Evolutionary conservation across 768 basidiomycete genomes (phyloP).

Genomic region (Termitomyces sp.): DNA sequence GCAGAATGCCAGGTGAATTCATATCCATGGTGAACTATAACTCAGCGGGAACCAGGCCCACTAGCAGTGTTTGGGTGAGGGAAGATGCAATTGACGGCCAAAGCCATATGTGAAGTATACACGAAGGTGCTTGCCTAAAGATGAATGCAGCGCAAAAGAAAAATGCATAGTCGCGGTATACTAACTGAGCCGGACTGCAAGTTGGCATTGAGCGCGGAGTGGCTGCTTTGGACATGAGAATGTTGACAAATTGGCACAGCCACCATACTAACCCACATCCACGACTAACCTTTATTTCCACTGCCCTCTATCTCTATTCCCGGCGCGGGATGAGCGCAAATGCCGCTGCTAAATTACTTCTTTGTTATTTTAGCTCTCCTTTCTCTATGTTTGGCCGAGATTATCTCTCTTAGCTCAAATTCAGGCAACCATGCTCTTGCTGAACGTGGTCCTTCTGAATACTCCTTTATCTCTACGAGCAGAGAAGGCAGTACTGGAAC

Average conservation of each 20-base stretch:
- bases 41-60: too few species aligned
- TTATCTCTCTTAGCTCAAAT: constrained; percentile 22
- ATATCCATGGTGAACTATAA: not conserved
- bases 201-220: not conserved
- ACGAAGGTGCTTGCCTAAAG: not conserved
- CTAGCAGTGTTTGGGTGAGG: too few species aligned
- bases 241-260: not conserved
- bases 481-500: constrained; percentile 15
- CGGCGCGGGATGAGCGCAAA: constrained; percentile 26
- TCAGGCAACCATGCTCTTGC: constrained; percentile 22
- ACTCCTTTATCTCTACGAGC: constrained; percentile 15
- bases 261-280: constrained; percentile 3
- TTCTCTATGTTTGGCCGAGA: constrained; percentile 25
- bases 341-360: constrained; percentile 27
- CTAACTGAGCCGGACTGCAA: too few species aligned
- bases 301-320: constrained; percentile 1
- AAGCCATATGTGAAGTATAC: not conserved
- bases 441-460: constrained; percentile 15
- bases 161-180: not conserved
- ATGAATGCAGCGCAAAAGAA: not conserved
- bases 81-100: too few species aligned
- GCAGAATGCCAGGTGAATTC: not conserved
- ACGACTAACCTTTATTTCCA: not conserved
- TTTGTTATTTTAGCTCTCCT: constrained; percentile 21
- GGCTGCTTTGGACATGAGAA: not conserved